phyloP scores from a whole-genome alignment of 495 filamentous ascomycete species.

The Staphylotrichum tortipilum region DNA sequence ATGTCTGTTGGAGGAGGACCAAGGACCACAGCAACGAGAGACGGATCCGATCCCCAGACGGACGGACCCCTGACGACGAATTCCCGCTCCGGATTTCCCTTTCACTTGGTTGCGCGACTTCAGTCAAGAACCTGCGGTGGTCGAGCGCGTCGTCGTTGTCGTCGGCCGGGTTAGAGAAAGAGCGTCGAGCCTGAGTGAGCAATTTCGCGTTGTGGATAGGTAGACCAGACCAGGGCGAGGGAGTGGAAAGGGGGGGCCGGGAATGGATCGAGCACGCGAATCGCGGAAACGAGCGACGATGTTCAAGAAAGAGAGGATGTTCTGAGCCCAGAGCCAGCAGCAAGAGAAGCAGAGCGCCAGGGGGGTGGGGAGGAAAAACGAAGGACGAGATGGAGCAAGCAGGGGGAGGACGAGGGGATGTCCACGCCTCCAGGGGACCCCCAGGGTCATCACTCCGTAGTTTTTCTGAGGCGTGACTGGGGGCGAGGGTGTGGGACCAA shows the following conservation, averaged over 20 bases:
- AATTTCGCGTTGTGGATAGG: too few species aligned
- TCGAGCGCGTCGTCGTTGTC: not conserved
- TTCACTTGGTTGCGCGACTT: not conserved
- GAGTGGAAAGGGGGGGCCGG: too few species aligned
- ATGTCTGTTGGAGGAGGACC: not conserved
- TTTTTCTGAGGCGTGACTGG: conserved; percentile 4
- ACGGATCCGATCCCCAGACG: too few species aligned
- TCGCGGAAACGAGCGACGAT: conserved; percentile 6
- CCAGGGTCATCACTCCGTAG: not conserved
- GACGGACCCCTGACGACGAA: too few species aligned
- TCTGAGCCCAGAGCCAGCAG: not conserved
- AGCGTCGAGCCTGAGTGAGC: too few species aligned
- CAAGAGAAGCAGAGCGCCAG: not conserved
- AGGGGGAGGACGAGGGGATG: not conserved
- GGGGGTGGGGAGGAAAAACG: not conserved
- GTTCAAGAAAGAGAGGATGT: conserved; percentile 7
- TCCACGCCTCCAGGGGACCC: not conserved
- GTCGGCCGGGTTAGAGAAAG: too few species aligned
- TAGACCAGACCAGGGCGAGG: too few species aligned
- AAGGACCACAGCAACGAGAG: too few species aligned
- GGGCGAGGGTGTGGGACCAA: not conserved
- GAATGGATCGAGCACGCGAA: not conserved
- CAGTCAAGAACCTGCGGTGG: not conserved
- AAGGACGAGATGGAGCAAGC: not conserved
- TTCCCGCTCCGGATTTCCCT: not conserved